Percentiles rank a stretch among this genome's conserved stretches.
These are phyloP conservation scores for Fraxinus angustifolia DNA, from an alignment of 305 asterid species.

Conservation along the genomic window DNA sequence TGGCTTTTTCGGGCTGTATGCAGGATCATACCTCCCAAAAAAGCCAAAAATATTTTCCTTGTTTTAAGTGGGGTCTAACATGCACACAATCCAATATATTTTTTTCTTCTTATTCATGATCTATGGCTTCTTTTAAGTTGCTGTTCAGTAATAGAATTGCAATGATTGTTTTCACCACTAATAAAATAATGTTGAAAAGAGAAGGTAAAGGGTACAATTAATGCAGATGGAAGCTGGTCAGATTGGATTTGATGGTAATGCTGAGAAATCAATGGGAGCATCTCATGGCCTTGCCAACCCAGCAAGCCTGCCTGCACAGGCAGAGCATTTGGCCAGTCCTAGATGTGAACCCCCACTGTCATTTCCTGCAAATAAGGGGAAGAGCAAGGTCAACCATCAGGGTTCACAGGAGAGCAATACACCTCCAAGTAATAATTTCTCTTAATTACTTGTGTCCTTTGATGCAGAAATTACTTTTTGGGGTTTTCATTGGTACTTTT, in stretches of 20 bases:
- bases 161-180: constrained; percentile 1
- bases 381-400: constrained; percentile 23
- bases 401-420: constrained; percentile 31
- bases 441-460: not conserved
- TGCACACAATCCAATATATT: not conserved
- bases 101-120: not conserved
- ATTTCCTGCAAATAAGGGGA: constrained; percentile 27
- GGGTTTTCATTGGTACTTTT: not conserved
- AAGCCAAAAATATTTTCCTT: not conserved
- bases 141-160: constrained; percentile 5
- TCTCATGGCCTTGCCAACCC: constrained; percentile 13
- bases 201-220: constrained; percentile 3
- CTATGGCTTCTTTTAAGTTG: constrained; percentile 2
- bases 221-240: constrained; percentile 43
- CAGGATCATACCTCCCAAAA: not conserved
- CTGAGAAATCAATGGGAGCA: constrained; percentile 15
- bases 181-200: constrained; percentile 6
- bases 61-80: not conserved
- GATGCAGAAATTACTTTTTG: not conserved
- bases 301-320: constrained; percentile 18
- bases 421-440: constrained; percentile 38
- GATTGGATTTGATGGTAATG: constrained; percentile 25
- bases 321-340: constrained; percentile 29
- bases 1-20: not conserved
- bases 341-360: constrained; percentile 10